Percentiles rank a stretch among this genome's conserved stretches.
These are phyloP conservation scores for Boletus fagicola DNA, from an alignment of 768 basidiomycete species.

Conservation along the genomic window DNA sequence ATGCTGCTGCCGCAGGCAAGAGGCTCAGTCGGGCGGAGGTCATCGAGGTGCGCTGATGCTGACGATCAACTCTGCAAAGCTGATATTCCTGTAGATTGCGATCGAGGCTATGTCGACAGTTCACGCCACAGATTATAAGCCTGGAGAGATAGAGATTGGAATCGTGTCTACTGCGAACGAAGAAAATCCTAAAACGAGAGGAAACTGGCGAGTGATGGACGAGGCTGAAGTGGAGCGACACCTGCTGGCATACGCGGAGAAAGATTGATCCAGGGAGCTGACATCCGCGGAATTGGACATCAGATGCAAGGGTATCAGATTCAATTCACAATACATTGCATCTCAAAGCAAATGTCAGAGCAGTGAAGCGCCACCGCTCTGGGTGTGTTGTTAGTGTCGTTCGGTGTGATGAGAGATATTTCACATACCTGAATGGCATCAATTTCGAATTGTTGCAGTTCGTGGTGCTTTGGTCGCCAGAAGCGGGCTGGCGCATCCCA, in stretches of 20 bases:
- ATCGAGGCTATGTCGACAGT: constrained; percentile 94
- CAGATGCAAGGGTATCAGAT: neutral
- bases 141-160: constrained; percentile 93
- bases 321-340: constrained; percentile 1
- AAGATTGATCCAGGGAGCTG: constrained; percentile 52
- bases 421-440: constrained; percentile 59
- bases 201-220: constrained; percentile 76
- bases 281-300: neutral
- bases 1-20: constrained; percentile 73
- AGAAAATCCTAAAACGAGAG: constrained; percentile 68
- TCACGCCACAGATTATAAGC: constrained; percentile 94
- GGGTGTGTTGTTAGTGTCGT: constrained; percentile 1
- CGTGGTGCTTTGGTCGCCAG: constrained; percentile 50
- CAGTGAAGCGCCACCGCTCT: constrained; percentile 69
- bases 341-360: constrained; percentile 22
- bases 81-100: constrained; percentile 59
- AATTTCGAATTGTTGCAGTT: constrained; percentile 58
- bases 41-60: constrained; percentile 68
- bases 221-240: constrained; percentile 77
- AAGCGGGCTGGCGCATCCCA: constrained; percentile 68
- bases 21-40: constrained; percentile 73
- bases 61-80: neutral
- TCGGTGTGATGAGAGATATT: neutral
- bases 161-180: constrained; percentile 78
- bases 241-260: constrained; percentile 85